Conservation (phyloP, 208 protist genomes). For the Polymyxa betae region DNA sequence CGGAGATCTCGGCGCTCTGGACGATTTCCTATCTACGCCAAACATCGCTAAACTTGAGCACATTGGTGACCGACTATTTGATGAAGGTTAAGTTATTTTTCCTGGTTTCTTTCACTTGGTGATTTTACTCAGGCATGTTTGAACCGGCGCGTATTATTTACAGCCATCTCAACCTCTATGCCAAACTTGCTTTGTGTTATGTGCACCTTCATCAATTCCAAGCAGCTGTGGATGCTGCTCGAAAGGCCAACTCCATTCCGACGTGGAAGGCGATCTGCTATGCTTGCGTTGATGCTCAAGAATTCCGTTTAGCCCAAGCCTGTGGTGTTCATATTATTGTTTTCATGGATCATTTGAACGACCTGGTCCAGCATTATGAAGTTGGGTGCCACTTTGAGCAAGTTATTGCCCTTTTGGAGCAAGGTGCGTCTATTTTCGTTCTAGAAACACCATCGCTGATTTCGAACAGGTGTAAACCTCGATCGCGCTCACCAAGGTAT, state of each 20-base stretch:
- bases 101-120: neutral
- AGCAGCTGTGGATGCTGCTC: constrained; percentile 92
- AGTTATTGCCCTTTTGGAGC: constrained; percentile 81
- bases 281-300: constrained; percentile 94
- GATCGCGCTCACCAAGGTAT: constrained; percentile 97
- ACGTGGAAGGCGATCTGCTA: constrained; percentile 81
- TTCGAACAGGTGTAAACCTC: constrained; percentile 82
- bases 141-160: constrained; percentile 97
- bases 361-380: constrained; percentile 86
- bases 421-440: neutral
- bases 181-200: constrained; percentile 89
- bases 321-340: constrained; percentile 96
- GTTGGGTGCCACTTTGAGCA: constrained; percentile 88
- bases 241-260: constrained; percentile 92
- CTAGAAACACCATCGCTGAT: neutral
- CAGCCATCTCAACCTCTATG: constrained; percentile 92
- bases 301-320: constrained; percentile 96
- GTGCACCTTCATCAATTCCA: constrained; percentile 90
- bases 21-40: constrained; percentile 96
- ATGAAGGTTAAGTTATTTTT: constrained; percentile 72
- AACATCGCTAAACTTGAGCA: constrained; percentile 84
- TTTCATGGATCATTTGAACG: constrained; percentile 93
- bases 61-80: constrained; percentile 97
- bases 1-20: constrained; percentile 90
- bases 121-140: constrained; percentile 78